Conservation (phyloP, 345 rosid genomes). For the Euphorbia lathyris region DNA sequence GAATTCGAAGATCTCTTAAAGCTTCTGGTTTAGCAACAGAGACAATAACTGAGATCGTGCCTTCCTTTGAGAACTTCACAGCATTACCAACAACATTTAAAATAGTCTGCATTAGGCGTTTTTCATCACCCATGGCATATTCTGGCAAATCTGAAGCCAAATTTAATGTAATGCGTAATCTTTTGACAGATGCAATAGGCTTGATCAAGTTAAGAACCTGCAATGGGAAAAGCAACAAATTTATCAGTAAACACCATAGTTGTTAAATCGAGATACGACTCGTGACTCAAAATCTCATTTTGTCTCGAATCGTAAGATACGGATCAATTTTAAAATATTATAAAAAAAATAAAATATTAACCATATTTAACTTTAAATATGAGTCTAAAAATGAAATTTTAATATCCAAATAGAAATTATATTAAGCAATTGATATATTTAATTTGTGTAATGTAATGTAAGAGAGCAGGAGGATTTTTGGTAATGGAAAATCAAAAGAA, state of each 20-base stretch:
- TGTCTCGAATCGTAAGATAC: too few species aligned
- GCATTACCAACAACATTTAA: constrained; percentile 93
- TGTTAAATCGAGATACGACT: too few species aligned
- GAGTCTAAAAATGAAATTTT: too few species aligned
- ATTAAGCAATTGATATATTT: too few species aligned
- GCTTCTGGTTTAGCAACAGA: constrained; percentile 70
- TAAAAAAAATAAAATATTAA: too few species aligned
- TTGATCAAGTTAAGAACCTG: constrained; percentile 87
- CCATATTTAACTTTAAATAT: too few species aligned
- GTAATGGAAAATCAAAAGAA: too few species aligned
- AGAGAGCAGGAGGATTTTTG: too few species aligned
- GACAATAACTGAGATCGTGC: constrained; percentile 65
- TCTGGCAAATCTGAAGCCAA: constrained; percentile 91
- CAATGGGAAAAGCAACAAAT: constrained; percentile 21
- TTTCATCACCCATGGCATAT: constrained; percentile 82
- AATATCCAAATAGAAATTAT: too few species aligned
- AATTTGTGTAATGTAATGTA: too few species aligned
- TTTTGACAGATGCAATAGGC: constrained; percentile 89
- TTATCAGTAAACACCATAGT: not conserved
- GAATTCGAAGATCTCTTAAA: constrained; percentile 55
- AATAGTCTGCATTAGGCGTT: constrained; percentile 80
- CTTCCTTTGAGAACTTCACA: constrained; percentile 92
- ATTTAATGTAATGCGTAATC: constrained; percentile 57
- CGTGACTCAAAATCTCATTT: too few species aligned
- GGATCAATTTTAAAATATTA: too few species aligned